Base-by-base conservation (phyloP, 495 filamentous ascomycete genomes). In the Penicillium bialowiezense region DNA sequence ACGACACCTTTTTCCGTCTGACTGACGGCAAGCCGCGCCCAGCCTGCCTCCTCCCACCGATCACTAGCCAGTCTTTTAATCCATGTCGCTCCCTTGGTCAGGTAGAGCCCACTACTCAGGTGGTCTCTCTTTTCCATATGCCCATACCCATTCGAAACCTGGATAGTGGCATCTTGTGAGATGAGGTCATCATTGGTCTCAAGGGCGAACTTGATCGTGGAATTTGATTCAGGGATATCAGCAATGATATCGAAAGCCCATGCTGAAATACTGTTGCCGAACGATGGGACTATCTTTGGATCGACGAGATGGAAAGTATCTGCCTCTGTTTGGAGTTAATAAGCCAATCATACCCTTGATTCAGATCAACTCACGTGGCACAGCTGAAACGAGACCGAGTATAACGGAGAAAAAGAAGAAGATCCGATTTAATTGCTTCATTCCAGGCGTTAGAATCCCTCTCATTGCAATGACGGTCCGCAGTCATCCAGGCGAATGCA, bases 151-250 rank as follows among this genome's bases (percentile, higher is more conserved):
- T 69, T 77, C 18, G 90, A 59, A 63, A 87, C 81, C 31, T 77
- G 68, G 1, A 93, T 61, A 21, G 68, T 76, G 4, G 86, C 85
- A 51, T 82, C 81, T 1, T 83, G 77, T 15, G 78, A 70, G 26
- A 92, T 69, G 37, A 93, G 82, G 66, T 93, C 86, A 68, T 90
- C 78, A 63, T 92, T 95, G 24, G 89, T 90, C 62, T 91, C 83
- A 23, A 95, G 79, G 32, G 72, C 70, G 36, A 95, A 78, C 51
- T 83, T 85, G 45, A 95, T 65, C 40, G 75, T 75, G 55, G 87
- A 82, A 49, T 73, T 60, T 19, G 73, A 69, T 47, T 76, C 67
- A 58, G 85, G 82, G 23, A 91, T 65, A 38, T 74, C 67, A 65
- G 95, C 92, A 31, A 75, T 75, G 49, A 95, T 63, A 55, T 88